A percentile compares a stretch with the other conserved stretches of the same genome.
Conservation (phyloP, 495 filamentous ascomycete species). For the Bacidia gigantensis region DNA sequence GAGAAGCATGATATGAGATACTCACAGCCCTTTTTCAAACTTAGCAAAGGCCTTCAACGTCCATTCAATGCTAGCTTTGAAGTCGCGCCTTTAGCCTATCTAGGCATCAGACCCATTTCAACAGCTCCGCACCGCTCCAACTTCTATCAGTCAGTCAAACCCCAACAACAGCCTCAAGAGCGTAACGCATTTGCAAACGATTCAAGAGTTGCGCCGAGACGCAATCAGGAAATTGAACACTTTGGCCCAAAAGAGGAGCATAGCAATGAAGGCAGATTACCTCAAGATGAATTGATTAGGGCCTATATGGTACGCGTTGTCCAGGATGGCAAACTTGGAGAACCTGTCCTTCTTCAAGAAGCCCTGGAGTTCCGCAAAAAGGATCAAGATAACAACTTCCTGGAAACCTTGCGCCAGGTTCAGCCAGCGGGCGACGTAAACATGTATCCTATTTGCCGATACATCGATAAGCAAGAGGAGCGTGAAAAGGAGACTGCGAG, state of each 20-base stretch:
- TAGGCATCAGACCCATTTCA: not conserved
- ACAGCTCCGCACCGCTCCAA: not conserved
- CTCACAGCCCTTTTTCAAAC: not conserved
- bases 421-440: slow-evolving; percentile 21
- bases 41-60: not conserved
- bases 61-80: not conserved
- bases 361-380: slow-evolving; percentile 38
- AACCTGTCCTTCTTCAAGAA: slow-evolving; percentile 25
- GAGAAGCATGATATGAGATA: not conserved
- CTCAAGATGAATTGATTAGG: slow-evolving; percentile 42
- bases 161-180: not conserved
- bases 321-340: slow-evolving; percentile 32
- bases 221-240: not conserved
- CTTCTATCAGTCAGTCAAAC: not conserved
- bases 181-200: not conserved
- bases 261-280: not conserved
- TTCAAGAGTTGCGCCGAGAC: not conserved
- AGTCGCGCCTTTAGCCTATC: not conserved
- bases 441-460: slow-evolving; percentile 47
- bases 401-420: slow-evolving; percentile 46
- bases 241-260: not conserved
- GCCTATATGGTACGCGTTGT: slow-evolving; percentile 40
- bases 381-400: slow-evolving; percentile 12
- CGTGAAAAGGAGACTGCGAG: slow-evolving; percentile 30
- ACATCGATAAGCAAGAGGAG: slow-evolving; percentile 39